These are phyloP conservation scores for Senecio squalidus DNA, from an alignment of 140 eudicot species.

Conservation along the genomic window DNA sequence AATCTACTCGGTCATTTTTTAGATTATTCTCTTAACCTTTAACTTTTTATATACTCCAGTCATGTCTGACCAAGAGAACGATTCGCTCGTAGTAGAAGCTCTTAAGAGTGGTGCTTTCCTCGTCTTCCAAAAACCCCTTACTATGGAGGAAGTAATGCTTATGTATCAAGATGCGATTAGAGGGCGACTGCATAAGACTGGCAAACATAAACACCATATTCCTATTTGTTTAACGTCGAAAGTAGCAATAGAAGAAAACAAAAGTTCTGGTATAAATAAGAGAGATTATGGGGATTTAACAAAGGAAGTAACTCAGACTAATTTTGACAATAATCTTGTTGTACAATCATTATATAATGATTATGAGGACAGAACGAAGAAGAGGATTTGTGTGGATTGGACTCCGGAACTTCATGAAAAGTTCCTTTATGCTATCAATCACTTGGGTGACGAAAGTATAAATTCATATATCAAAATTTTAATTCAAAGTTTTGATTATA, in stretches of 20 bases:
- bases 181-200: background rate
- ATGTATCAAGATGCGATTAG: slow-evolving; percentile 9
- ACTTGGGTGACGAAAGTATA: slow-evolving; percentile 45
- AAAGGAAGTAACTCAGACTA: background rate
- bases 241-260: background rate
- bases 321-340: no score
- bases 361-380: background rate
- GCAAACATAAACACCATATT: background rate
- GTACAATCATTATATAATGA: background rate
- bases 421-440: slow-evolving; percentile 26
- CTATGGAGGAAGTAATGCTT: background rate
- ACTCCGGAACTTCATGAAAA: slow-evolving; percentile 37
- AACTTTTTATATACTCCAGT: slow-evolving; percentile 3
- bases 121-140: slow-evolving; percentile 6
- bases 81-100: background rate
- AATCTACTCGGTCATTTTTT: background rate
- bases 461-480: background rate
- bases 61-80: slow-evolving; percentile 15
- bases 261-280: background rate
- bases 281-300: background rate
- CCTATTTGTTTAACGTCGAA: background rate
- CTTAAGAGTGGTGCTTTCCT: slow-evolving; percentile 12
- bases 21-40: no score
- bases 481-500: background rate
- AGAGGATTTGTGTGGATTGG: slow-evolving; percentile 29